Conservation (phyloP, 2,329 filamentous ascomycete species). For the Fulvia fulva region DNA sequence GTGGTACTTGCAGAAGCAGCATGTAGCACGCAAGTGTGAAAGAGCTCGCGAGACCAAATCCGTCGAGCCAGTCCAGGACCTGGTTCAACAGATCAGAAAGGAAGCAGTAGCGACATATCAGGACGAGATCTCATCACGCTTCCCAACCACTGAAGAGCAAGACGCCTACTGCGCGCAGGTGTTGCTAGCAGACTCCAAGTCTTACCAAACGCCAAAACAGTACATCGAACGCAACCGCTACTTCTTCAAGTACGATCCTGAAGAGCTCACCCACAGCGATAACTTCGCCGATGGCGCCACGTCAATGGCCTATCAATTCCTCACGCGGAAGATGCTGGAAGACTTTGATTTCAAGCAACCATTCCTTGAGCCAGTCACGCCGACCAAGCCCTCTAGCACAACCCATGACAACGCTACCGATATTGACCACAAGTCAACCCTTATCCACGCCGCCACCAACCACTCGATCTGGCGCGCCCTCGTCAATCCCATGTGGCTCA, state of each 20-base stretch:
- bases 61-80: constrained; percentile 34
- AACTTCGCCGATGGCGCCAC: constrained; percentile 5
- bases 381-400: background rate
- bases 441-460: constrained; percentile 9
- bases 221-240: constrained; percentile 56
- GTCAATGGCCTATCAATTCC: constrained; percentile 4
- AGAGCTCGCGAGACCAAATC: constrained; percentile 39
- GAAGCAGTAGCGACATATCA: constrained; percentile 3
- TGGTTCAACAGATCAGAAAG: constrained; percentile 28
- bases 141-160: constrained; percentile 24
- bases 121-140: constrained; percentile 2
- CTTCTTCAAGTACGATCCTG: constrained; percentile 48
- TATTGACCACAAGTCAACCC: background rate
- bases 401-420: background rate
- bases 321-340: constrained; percentile 1
- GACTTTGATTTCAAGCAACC: constrained; percentile 10
- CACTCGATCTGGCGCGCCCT: constrained; percentile 9
- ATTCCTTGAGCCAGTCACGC: constrained; percentile 7
- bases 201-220: constrained; percentile 53
- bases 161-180: constrained; percentile 49
- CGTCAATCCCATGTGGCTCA: constrained; percentile 8
- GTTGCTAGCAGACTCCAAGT: constrained; percentile 53
- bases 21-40: constrained; percentile 51
- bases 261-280: constrained; percentile 8
- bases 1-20: constrained; percentile 70